A percentile compares a stretch with the other conserved stretches of the same genome.
These are phyloP conservation scores for Naganishia sp. DNA, from an alignment of 1,284 basidiomycete genomes.

Conservation along the genomic window DNA sequence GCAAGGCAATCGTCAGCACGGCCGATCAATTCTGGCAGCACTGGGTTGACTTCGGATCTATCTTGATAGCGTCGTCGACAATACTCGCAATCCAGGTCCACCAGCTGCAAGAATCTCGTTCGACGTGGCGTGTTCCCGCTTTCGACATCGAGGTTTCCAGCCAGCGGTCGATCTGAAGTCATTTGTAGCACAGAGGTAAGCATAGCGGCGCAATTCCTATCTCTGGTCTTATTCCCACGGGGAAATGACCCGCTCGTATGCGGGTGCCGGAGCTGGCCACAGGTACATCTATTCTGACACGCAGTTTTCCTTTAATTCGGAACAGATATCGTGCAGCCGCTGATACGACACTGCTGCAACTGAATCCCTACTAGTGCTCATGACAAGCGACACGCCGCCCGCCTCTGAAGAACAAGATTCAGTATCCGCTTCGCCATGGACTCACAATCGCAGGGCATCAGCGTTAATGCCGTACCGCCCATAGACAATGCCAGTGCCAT, in stretches of 20 bases:
- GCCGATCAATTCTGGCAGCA: too few relatives aligned
- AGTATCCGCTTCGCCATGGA: slow-evolving; percentile 1
- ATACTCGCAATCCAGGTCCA: too few relatives aligned
- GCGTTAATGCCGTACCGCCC: neutral
- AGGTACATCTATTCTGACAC: neutral
- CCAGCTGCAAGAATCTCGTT: too few relatives aligned
- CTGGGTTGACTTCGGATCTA: too few relatives aligned
- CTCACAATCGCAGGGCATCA: neutral
- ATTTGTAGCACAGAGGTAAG: too few relatives aligned
- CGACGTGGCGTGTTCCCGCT: too few relatives aligned
- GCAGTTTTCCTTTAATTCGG: neutral
- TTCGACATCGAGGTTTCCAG: too few relatives aligned
- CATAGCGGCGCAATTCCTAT: too few relatives aligned
- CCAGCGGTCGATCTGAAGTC: too few relatives aligned
- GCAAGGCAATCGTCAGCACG: too few relatives aligned
- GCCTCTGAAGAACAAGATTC: neutral
- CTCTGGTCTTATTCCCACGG: too few relatives aligned
- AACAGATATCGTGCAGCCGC: neutral
- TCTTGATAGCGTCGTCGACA: too few relatives aligned
- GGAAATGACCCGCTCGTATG: neutral
- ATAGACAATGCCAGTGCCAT: neutral
- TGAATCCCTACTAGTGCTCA: neutral
- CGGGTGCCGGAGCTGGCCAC: neutral
- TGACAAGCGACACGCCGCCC: neutral
- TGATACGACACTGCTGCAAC: neutral